Evolutionary conservation across 2,329 filamentous ascomycete genomes (phyloP).

Genomic region (Aspergillus arachidicola): DNA sequence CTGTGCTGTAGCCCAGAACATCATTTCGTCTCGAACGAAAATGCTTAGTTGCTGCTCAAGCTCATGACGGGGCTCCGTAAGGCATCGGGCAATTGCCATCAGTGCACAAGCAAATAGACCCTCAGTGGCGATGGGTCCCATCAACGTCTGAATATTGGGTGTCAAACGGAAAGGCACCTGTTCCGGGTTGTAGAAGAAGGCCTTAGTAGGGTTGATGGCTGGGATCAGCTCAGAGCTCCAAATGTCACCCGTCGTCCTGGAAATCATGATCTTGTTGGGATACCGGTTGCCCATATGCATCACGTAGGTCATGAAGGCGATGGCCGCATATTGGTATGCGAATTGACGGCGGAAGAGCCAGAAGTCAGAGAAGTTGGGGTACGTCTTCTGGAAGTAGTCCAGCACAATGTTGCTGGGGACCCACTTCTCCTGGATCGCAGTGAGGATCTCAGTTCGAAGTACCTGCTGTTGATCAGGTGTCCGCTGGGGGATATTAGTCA

Average conservation of each 20-base stretch:
- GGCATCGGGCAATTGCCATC: conserved; percentile 93
- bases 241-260: conserved; percentile 83
- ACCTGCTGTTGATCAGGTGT: conserved; percentile 68
- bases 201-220: conserved; percentile 79
- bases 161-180: conserved; percentile 96
- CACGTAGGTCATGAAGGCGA: conserved; percentile 98
- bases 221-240: conserved; percentile 96
- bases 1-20: conserved; percentile 87
- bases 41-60: conserved; percentile 93
- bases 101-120: conserved; percentile 93
- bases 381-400: conserved; percentile 86
- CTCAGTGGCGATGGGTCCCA: conserved; percentile 94
- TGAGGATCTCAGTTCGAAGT: conserved; percentile 87
- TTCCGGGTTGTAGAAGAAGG: conserved; percentile 92
- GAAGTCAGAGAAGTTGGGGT: conserved; percentile 89
- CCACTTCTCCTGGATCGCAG: conserved; percentile 90
- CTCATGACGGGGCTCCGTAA: conserved; percentile 79
- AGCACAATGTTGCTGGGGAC: conserved; percentile 80
- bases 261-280: conserved; percentile 93
- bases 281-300: conserved; percentile 97
- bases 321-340: conserved; percentile 88
- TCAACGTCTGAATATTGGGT: conserved; percentile 91
- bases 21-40: conserved; percentile 97
- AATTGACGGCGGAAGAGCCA: conserved; percentile 98
- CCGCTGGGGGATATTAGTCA: conserved; percentile 39